A percentile compares a stretch with the other conserved stretches of the same genome.
phyloP scores from a whole-genome alignment of 164 flowering plant genomes.

The Euptelea pleiosperma region DNA sequence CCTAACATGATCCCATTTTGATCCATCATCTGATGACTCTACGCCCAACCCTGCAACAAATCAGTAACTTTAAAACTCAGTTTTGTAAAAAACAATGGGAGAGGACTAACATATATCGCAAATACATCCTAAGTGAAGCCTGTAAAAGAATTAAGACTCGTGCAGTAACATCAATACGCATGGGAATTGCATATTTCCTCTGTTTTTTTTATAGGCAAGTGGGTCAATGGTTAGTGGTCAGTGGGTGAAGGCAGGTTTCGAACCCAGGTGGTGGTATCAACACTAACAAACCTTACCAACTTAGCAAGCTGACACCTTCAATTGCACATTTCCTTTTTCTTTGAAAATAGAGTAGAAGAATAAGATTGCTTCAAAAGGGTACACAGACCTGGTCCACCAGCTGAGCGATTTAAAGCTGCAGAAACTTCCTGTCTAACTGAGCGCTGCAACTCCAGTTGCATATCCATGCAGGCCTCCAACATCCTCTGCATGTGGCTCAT shows the following conservation, averaged over 20 bases:
- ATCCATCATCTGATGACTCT: constrained; percentile 46
- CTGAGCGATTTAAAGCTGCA: constrained; percentile 74
- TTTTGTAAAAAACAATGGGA: neutral
- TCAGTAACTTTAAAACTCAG: neutral
- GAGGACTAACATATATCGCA: neutral
- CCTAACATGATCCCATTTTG: constrained; percentile 77
- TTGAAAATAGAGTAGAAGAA: neutral
- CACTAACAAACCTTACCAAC: too few relatives aligned
- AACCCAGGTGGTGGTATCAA: too few relatives aligned
- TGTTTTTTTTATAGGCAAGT: too few relatives aligned
- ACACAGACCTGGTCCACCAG: constrained; percentile 50
- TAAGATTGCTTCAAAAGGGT: neutral
- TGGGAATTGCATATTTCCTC: too few relatives aligned
- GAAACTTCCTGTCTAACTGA: constrained; percentile 89
- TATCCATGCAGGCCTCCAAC: constrained; percentile 97
- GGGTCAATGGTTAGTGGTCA: too few relatives aligned
- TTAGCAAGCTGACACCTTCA: too few relatives aligned
- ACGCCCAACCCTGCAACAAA: constrained; percentile 33
- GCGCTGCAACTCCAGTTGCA: constrained; percentile 98
- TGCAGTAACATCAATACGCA: too few relatives aligned
- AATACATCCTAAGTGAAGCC: too few relatives aligned
- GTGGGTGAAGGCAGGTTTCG: too few relatives aligned
- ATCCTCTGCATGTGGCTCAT: constrained; percentile 90
- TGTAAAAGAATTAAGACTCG: too few relatives aligned
- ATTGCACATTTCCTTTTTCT: too few relatives aligned